Evolutionary conservation across 2,329 filamentous ascomycete species (phyloP), one percentile per base, ranked within the genome.

Genomic region (Scedosporium boydii): DNA sequence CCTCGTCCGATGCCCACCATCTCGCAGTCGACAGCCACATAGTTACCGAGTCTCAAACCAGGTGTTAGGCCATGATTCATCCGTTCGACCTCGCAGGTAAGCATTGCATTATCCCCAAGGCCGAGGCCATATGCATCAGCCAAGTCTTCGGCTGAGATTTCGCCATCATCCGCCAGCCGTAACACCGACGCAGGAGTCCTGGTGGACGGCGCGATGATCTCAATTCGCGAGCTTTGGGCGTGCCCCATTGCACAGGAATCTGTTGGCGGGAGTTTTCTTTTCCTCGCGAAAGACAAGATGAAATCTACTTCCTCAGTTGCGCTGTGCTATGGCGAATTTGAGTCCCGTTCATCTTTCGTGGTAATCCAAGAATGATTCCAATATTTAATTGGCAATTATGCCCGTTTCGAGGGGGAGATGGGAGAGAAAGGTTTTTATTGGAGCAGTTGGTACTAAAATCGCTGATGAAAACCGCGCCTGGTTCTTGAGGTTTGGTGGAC

Each of bases 11-110:
- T 85, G 58, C 93, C 95, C 27, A 99, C 95, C 95, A 99, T 99
- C 77, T 99, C 95, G 74, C 95, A 99, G 77, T 99, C 95, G 57
- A 99, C 85, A 21, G 90, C 89, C 51, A 99, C 78, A 73, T 96
- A 99, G 80, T 95, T 96, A 60, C 93, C 95, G 21, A 93, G 78
- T 61, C 91, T 84, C 42, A 88, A 76, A 5, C 81, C 84, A 26
- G 78, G 73, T 1, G 83, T 81, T 3, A 86, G 77, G 0, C 88
- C 88, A 55, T 84, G 82, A 69, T 91, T 90, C 65, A 87, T 77
- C 55, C 79, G 81, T 59, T 81, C 80, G 46, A 80, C 74, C 26
- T 72, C 73, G 10, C 78, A 73, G 16, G 75, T 73, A 29, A 84
- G 75, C 64, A 81, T 68, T 2, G 82, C 80, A 65, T 78, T 78